These are phyloP conservation scores for Coniella lustricola DNA, from an alignment of 2,329 filamentous ascomycete genomes.

Conservation along the genomic window DNA sequence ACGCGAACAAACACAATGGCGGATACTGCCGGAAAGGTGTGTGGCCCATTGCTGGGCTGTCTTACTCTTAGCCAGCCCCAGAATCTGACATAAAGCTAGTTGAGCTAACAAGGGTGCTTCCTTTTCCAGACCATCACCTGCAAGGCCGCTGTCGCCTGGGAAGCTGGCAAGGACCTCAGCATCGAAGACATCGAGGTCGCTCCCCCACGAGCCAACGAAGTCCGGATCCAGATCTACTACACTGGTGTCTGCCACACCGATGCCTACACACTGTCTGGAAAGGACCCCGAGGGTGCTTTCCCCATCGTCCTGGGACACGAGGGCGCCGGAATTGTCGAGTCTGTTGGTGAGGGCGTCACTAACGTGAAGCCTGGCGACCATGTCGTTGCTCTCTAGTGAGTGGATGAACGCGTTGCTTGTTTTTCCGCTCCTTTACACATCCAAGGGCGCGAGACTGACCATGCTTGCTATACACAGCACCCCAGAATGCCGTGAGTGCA, in stretches of 20 bases:
- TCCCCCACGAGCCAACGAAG: constrained; percentile 84
- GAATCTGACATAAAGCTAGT: neutral
- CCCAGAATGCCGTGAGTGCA: constrained; percentile 94
- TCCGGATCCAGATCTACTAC: constrained; percentile 94
- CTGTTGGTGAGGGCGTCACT: constrained; percentile 88
- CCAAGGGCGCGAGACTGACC: constrained; percentile 1
- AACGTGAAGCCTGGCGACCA: constrained; percentile 91
- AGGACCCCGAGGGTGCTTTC: constrained; percentile 94
- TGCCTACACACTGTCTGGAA: constrained; percentile 91
- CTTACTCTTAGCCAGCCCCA: no score
- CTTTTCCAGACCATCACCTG: constrained; percentile 11
- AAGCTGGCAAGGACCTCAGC: constrained; percentile 80
- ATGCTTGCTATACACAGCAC: constrained; percentile 50
- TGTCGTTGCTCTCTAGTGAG: constrained; percentile 80
- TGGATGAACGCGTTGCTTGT: constrained; percentile 17
- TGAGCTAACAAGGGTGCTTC: constrained; percentile 4
- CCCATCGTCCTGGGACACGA: constrained; percentile 85
- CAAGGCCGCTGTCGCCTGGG: constrained; percentile 87
- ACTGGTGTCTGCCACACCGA: constrained; percentile 97
- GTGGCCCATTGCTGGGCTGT: neutral
- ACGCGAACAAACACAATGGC: constrained; percentile 6
- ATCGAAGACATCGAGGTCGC: constrained; percentile 91
- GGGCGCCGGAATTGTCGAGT: constrained; percentile 87
- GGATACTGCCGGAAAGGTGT: constrained; percentile 15
- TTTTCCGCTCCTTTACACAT: constrained; percentile 61